These are phyloP conservation scores for Stemphylium beticola DNA, from an alignment of 2,329 filamentous ascomycete species.

Conservation along the genomic window DNA sequence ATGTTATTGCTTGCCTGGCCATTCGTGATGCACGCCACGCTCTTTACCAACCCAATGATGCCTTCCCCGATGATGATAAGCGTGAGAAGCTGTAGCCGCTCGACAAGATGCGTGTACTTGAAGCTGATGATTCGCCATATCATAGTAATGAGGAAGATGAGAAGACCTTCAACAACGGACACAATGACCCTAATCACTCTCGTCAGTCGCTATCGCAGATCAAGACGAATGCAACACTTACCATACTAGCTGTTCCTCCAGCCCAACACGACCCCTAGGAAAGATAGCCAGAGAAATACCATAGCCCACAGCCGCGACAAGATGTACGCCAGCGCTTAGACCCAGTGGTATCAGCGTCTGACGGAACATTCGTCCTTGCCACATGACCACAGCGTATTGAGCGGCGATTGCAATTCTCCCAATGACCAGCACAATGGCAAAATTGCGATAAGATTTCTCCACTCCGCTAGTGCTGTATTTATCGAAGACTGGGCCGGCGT, in stretches of 20 bases:
- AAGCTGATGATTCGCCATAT: slow-evolving; percentile 62
- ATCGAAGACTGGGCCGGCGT: slow-evolving; percentile 57
- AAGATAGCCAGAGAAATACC: slow-evolving; percentile 19
- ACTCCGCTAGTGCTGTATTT: slow-evolving; percentile 27
- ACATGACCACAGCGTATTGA: slow-evolving; percentile 32
- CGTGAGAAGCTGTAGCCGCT: slow-evolving; percentile 65
- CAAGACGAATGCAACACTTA: slow-evolving; percentile 1
- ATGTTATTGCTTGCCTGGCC: slow-evolving; percentile 25
- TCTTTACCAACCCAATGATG: slow-evolving; percentile 61
- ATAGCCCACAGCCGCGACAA: slow-evolving; percentile 21
- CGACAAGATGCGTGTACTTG: slow-evolving; percentile 64
- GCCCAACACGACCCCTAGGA: slow-evolving; percentile 14
- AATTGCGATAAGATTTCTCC: slow-evolving; percentile 20
- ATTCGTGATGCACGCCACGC: slow-evolving; percentile 32
- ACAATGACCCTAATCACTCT: slow-evolving; percentile 20
- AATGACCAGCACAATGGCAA: slow-evolving; percentile 27
- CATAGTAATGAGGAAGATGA: slow-evolving; percentile 32
- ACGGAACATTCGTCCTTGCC: slow-evolving; percentile 27
- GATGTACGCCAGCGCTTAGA: slow-evolving; percentile 24
- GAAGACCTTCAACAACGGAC: slow-evolving; percentile 28
- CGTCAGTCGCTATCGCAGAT: neutral
- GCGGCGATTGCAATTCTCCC: slow-evolving; percentile 23
- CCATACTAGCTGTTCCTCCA: slow-evolving; percentile 27
- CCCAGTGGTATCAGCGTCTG: slow-evolving; percentile 28
- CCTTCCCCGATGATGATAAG: slow-evolving; percentile 69